Base-by-base conservation (phyloP, 2,329 filamentous ascomycete species). In the Zasmidium angulare region DNA sequence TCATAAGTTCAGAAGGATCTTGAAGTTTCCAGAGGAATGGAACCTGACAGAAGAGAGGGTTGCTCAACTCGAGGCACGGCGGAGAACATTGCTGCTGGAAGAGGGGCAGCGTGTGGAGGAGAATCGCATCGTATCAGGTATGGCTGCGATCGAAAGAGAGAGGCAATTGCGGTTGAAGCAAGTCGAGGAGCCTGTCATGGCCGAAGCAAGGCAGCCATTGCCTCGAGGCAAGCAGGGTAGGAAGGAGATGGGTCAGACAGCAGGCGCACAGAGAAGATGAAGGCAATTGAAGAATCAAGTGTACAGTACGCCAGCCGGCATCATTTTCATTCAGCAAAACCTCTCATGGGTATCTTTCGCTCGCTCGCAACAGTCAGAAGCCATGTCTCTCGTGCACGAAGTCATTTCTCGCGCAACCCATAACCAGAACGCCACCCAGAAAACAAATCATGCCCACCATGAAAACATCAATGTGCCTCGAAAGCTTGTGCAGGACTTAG, bases 1-100 rank as follows among this genome's bases (percentile, higher is more conserved):
- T 76, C 87, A 93, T 79, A 87, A 84, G 70, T 81, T 84, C 63
- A 89, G 89, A 79, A 74, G 75, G 46, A 85, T 84, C 72, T 81
- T 85, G 56, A 82, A 81, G 64, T 98, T 97, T 76, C 95, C 95
- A 1, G 82, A 86, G 67, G 85, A 87, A 66, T 99, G 95, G 95
- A 84, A 83, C 60, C 78, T 99, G 82, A 93, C 89, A 1, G 77
- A 84, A 50, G 81, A 89, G 76, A 83, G 91, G 63, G 83, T 82
- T 71, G 73, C 78, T 69, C 82, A 89, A 75, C 79, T 97, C 53
- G 83, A 85, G n/a, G 81, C 80, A 46, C 78, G 81, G 61, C 83
- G 91, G 54, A 72, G 80, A 60, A 73, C 81, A 71, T 72, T 79
- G 21, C 72, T 81, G 53, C 67, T 81, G 59, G 74, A 81, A 24